These are phyloP conservation scores for Fusarium decemcellulare DNA, from an alignment of 2,329 filamentous ascomycete genomes.

Conservation along the genomic window DNA sequence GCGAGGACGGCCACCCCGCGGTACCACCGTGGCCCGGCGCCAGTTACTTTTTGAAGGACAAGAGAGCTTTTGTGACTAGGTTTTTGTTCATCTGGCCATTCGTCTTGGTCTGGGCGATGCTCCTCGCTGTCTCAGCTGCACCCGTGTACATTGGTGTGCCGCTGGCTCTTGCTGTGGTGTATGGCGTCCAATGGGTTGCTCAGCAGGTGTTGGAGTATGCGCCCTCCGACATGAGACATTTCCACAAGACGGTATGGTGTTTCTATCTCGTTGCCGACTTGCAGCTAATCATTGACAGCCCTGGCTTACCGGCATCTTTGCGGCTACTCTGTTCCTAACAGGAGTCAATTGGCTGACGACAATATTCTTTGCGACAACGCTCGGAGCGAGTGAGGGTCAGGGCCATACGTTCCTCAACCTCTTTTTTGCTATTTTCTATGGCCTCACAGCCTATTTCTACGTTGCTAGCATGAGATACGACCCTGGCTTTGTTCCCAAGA, in stretches of 20 bases:
- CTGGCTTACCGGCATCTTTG: conserved; percentile 94
- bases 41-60: conserved; percentile 81
- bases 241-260: conserved; percentile 85
- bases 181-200: conserved; percentile 82
- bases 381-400: conserved; percentile 33
- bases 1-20: conserved; percentile 80
- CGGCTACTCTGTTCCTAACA: conserved; percentile 86
- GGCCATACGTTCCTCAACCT: conserved; percentile 82
- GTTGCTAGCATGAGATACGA: conserved; percentile 87
- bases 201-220: conserved; percentile 86
- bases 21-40: conserved; percentile 80
- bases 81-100: conserved; percentile 95
- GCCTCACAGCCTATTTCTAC: conserved; percentile 88
- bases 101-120: conserved; percentile 77
- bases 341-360: conserved; percentile 81
- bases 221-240: conserved; percentile 87
- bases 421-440: conserved; percentile 75
- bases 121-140: conserved; percentile 81
- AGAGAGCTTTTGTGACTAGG: conserved; percentile 82
- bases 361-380: conserved; percentile 58
- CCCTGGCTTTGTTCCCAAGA: conserved; percentile 93
- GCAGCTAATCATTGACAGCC: conserved; percentile 66
- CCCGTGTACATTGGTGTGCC: conserved; percentile 85
- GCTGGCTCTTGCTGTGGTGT: conserved; percentile 74
- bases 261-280: not conserved